Evolutionary conservation across 2,329 filamentous ascomycete genomes (phyloP).

Genomic region (Gyromitra esculenta): DNA sequence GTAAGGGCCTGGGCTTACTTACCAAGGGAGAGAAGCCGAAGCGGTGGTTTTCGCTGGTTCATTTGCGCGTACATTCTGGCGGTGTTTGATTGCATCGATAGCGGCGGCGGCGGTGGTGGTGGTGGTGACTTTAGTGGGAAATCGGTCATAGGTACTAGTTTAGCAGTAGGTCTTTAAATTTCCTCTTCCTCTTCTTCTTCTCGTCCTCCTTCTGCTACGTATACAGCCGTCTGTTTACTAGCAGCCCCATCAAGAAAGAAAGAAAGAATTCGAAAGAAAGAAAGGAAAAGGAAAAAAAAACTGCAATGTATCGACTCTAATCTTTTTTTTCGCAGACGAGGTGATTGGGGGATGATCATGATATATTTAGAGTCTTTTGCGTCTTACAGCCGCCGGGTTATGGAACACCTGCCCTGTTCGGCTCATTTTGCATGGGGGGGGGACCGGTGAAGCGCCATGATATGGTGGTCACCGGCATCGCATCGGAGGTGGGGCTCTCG

Average conservation of each 20-base stretch:
- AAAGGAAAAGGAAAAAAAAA: neutral
- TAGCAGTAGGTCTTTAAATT: too few relatives aligned
- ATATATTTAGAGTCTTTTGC: constrained; percentile 37
- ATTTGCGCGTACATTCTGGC: constrained; percentile 21
- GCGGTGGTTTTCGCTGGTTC: constrained; percentile 68
- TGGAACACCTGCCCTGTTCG: constrained; percentile 31
- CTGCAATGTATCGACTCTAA: neutral
- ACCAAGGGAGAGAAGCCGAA: constrained; percentile 84
- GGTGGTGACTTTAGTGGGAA: constrained; percentile 3
- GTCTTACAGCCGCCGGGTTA: neutral
- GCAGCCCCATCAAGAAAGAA: neutral
- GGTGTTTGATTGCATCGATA: neutral
- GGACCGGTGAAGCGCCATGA: constrained; percentile 14
- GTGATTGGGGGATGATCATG: constrained; percentile 3
- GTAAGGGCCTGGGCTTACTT: neutral
- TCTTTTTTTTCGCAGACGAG: neutral
- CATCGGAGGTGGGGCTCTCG: neutral
- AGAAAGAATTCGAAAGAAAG: neutral
- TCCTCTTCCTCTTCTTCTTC: too few relatives aligned
- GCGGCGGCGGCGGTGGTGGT: constrained; percentile 10
- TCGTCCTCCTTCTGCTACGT: too few relatives aligned
- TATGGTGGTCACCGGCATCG: too few relatives aligned
- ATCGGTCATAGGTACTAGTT: constrained; percentile 16
- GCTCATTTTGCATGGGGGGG: neutral
- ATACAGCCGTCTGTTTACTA: too few relatives aligned